Evolutionary conservation across 805 yeast genomes (phyloP), one percentile per base, ranked within the genome.

Genomic region (Metschnikowia kofuensis): DNA sequence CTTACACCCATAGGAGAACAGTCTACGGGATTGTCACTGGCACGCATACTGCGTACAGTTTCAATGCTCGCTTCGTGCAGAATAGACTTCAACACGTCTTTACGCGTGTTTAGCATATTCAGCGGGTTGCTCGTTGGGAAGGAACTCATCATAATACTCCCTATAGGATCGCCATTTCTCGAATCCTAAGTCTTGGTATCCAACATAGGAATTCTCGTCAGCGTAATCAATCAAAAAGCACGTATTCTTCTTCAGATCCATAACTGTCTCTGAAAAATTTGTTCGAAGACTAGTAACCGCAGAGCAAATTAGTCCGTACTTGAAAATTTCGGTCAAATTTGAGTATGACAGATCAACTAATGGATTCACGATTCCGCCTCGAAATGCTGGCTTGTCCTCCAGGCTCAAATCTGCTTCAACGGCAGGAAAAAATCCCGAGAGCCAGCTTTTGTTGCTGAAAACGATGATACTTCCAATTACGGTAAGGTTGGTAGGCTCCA

Each of bases 251-350:
- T 47, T 44, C 36, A 51, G 45, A 6, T 52, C 54, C 13, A 52
- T 36, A 13, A 60, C 59, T 10, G 59, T 59, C 27, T 64, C 72
- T 35, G 55, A 60, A 47, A 61, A 60, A 40, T 62, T 60, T 7
- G 49, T 62, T 58, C 51, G 60, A 14, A 56, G 48, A 35, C 52
- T 54, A 8, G 59, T 57, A 30, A 57, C 50, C 10, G 55, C 59
- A 7, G 84, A 76, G 52, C 84, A 80, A 9, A 82, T 76, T 49
- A 81, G 70, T 0, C 86, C 86, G 53, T 76, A 69, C 49, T 73
- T 77, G 63, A 81, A 77, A 2, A 80, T 79, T 45, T 78, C 80
- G 7, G 77, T 72, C 55, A 81, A 69, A 51, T 77, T 78, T 28
- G 76, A 73, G 58, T 79, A 79, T 38, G 70, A 68, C 15, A 80